Conservation (phyloP, 306 rosid genomes). For the Castanea crenata region DNA sequence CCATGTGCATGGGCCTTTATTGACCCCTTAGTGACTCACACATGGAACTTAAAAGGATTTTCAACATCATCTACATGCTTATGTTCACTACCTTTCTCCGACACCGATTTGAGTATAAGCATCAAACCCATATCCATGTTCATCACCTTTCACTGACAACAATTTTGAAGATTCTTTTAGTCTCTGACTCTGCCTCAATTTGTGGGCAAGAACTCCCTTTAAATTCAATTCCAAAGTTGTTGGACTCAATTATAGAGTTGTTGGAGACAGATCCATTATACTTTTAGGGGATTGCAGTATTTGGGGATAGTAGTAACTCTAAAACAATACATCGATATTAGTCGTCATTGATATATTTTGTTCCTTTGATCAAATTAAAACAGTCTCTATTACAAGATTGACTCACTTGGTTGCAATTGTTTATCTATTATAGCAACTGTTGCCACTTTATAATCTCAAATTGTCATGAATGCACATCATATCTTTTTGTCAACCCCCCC, state of each 20-base stretch:
- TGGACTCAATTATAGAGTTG: not conserved
- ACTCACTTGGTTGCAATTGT: too few relatives aligned
- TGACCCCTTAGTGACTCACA: constrained; percentile 30
- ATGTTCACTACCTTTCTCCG: constrained; percentile 40
- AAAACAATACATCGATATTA: too few relatives aligned
- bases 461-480: too few relatives aligned
- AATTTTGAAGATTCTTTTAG: not conserved
- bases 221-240: constrained; percentile 8
- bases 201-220: constrained; percentile 32
- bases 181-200: not conserved
- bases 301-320: not conserved
- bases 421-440: too few relatives aligned
- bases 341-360: too few relatives aligned
- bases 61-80: constrained; percentile 24
- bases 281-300: not conserved
- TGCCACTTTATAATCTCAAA: too few relatives aligned
- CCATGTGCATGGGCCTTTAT: constrained; percentile 31
- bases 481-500: too few relatives aligned
- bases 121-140: constrained; percentile 22
- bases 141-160: constrained; percentile 11
- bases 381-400: too few relatives aligned
- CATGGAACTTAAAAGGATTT: constrained; percentile 25
- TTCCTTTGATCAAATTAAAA: too few relatives aligned
- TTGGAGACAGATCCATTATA: not conserved
- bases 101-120: constrained; percentile 40